Evolutionary conservation across 2,329 filamentous ascomycete genomes (phyloP).

Genomic region (Byssochlamys sp.): DNA sequence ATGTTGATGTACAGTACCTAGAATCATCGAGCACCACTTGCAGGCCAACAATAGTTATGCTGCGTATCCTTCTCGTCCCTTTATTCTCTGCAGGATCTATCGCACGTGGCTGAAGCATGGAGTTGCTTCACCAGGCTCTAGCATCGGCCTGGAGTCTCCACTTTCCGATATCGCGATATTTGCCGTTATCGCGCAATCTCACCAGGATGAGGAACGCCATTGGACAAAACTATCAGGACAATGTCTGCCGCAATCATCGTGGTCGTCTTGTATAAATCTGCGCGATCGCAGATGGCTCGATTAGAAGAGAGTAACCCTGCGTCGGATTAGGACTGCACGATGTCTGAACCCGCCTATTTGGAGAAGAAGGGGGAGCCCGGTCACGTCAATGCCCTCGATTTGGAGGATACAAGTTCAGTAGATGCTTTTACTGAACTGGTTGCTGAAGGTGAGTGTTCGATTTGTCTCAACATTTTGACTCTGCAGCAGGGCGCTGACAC

Average conservation of each 20-base stretch:
- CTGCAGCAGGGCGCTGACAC: neutral
- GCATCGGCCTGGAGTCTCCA: neutral
- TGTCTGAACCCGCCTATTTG: neutral
- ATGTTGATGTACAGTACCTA: neutral
- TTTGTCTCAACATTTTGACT: neutral
- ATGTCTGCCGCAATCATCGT: neutral
- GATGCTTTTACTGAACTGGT: conserved; percentile 17
- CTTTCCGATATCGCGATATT: neutral
- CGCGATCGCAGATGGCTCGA: neutral
- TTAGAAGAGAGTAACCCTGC: neutral
- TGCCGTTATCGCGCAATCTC: neutral
- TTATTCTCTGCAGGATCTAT: neutral
- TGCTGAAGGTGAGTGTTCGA: conserved; percentile 15
- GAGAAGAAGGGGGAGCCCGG: neutral
- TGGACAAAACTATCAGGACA: neutral
- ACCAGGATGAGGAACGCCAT: neutral
- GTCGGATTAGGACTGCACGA: neutral
- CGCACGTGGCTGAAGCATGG: neutral
- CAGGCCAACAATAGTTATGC: neutral
- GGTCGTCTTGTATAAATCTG: neutral
- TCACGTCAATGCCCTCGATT: neutral
- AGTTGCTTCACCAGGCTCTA: neutral
- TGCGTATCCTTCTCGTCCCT: neutral
- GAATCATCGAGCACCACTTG: neutral
- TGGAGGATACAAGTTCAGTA: conserved; percentile 5